Base-by-base conservation (phyloP, 2,329 filamentous ascomycete species). In the Cercospora berteroae region DNA sequence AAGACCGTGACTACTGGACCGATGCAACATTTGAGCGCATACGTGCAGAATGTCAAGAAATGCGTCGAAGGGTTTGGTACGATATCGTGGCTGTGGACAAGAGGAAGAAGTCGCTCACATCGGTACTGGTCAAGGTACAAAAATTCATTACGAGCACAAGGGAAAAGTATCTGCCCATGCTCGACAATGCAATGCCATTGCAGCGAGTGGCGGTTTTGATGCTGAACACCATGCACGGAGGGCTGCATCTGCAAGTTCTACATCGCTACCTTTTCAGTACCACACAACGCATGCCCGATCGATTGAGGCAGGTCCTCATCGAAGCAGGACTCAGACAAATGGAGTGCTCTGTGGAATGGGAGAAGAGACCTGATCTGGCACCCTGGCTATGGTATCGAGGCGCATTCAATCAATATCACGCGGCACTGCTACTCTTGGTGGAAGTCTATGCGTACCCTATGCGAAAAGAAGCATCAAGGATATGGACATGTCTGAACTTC, bases 391-490 rank as follows among this genome's bases (percentile, higher is more conserved):
- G 91, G 91, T 93, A 92, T 67, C 74, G 73, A 23, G 89, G 90
- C 4, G 89, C 90, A 5, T 86, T 90, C 70, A 88, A 91, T 69
- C 90, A 92, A 75, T 92, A 89, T 76, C 90, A 93, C 74, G 84
- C 86, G 4, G 89, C 90, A 0, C 82, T 93, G 33, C 82, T 93
- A 1, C 81, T 94, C 23, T 82, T 91, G 6, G 85, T 87, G 23
- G 90, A 93, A 75, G 80, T 92, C 4, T 90, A 88, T 74, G 84
- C 85, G 57, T 83, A 84, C 48, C 86, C 87, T 0, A 80, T 84
- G 63, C 82, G 84, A 58, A 83, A 83, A 60, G 84, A 90, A 68
- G 87, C 87, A 1, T 83, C 86, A 25, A 85, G 90, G 8, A 90
- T 92, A 66, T 92, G 90, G 90, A 80, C 81, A 36, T 90, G 88